phyloP scores from a whole-genome alignment of 1,284 basidiomycete species.

The Lignosus rhinocerotis region DNA sequence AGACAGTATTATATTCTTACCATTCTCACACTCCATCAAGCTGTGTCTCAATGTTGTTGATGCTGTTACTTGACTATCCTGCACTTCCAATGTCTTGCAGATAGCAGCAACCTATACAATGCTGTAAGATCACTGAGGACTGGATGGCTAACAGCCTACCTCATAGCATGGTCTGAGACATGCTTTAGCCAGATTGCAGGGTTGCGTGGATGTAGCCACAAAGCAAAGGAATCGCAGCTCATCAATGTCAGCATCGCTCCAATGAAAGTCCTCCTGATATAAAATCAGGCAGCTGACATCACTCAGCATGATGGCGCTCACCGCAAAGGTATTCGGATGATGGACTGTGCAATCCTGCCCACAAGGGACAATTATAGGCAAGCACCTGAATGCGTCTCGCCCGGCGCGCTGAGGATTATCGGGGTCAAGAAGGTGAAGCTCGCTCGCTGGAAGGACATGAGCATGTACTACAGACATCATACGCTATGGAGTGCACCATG shows the following conservation, averaged over 20 bases:
- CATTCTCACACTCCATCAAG: no score
- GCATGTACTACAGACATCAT: no score
- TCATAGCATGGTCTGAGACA: conserved; percentile 46
- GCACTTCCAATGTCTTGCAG: neutral
- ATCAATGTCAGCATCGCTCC: conserved; percentile 20
- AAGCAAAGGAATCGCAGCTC: conserved; percentile 19
- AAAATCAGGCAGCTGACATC: neutral
- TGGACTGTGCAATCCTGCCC: conserved; percentile 6
- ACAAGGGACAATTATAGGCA: conserved; percentile 1
- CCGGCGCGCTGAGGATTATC: neutral
- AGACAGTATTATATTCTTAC: no score
- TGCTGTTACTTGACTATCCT: no score
- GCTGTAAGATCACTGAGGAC: neutral
- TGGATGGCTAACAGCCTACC: conserved; percentile 26
- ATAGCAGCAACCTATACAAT: neutral
- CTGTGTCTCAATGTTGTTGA: no score
- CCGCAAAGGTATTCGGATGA: neutral
- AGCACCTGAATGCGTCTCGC: neutral
- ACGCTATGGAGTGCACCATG: conserved; percentile 41
- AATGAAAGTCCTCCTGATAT: conserved; percentile 8
- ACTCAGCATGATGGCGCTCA: neutral
- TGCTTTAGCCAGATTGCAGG: conserved; percentile 46
- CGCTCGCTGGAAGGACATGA: conserved; percentile 5
- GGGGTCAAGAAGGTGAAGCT: conserved; percentile 1
- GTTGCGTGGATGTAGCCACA: conserved; percentile 37